These are phyloP conservation scores for Colletotrichum sp. DNA, from an alignment of 2,329 filamentous ascomycete species.

Conservation along the genomic window DNA sequence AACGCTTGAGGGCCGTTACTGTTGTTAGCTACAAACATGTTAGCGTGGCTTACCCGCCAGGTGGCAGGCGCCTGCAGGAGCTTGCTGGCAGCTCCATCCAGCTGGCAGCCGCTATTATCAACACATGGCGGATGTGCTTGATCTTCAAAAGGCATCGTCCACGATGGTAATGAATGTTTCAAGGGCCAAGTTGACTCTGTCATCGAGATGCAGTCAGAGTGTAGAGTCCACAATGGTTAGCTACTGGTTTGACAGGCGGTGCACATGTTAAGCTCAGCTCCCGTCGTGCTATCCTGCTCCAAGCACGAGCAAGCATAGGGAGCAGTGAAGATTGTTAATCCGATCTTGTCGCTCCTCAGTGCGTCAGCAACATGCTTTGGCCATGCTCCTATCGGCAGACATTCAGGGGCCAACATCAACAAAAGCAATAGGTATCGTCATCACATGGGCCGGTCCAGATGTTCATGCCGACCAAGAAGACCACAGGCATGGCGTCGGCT, in stretches of 20 bases:
- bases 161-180: background rate
- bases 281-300: background rate
- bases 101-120: background rate
- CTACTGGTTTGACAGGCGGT: background rate
- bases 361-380: background rate
- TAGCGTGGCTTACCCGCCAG: background rate
- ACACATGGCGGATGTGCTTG: background rate
- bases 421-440: background rate
- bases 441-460: slow-evolving; percentile 2
- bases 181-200: background rate
- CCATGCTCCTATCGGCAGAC: background rate
- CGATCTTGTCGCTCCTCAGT: background rate
- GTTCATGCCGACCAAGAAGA: background rate
- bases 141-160: background rate
- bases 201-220: background rate
- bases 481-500: background rate
- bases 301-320: background rate
- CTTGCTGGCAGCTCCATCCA: accelerated
- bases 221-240: background rate
- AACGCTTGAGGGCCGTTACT: background rate
- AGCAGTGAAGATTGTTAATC: background rate
- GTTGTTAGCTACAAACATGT: background rate
- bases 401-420: background rate
- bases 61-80: background rate
- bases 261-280: background rate